A percentile compares a stretch with the other conserved stretches of the same genome.
Evolutionary conservation across 2,329 filamentous ascomycete species (phyloP).

Genomic region (Pyrenophora teres): DNA sequence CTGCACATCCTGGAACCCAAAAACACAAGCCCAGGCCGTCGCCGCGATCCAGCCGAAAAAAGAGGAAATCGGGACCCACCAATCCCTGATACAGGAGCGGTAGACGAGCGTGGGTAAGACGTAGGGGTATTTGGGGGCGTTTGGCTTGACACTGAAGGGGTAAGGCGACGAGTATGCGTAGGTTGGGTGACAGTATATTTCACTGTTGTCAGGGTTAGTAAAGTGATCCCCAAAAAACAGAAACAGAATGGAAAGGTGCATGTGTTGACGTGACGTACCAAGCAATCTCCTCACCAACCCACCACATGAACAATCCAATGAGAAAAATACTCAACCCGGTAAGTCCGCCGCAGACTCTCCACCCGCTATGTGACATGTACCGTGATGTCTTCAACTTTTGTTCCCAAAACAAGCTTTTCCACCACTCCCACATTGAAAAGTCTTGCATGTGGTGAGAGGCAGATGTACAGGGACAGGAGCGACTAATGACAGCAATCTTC

Average conservation of each 20-base stretch:
- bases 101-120: slow-evolving; percentile 61
- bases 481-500: slow-evolving; percentile 15
- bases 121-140: slow-evolving; percentile 60
- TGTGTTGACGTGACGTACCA: slow-evolving; percentile 41
- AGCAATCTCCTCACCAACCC: slow-evolving; percentile 54
- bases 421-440: slow-evolving; percentile 28
- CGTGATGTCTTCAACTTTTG: slow-evolving; percentile 24
- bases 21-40: slow-evolving; percentile 10
- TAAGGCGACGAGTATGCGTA: slow-evolving; percentile 54
- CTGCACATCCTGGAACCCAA: slow-evolving; percentile 14
- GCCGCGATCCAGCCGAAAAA: slow-evolving; percentile 26
- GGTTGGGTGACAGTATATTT: slow-evolving; percentile 57
- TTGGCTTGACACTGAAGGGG: slow-evolving; percentile 56
- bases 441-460: slow-evolving; percentile 8
- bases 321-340: slow-evolving; percentile 50
- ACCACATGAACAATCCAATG: slow-evolving; percentile 54
- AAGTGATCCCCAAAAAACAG: not conserved
- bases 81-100: slow-evolving; percentile 41
- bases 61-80: slow-evolving; percentile 42
- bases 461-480: slow-evolving; percentile 28
- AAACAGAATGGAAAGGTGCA: not conserved
- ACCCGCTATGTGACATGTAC: slow-evolving; percentile 8
- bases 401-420: slow-evolving; percentile 38
- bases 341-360: slow-evolving; percentile 35
- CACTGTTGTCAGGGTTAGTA: slow-evolving; percentile 29